phyloP scores from a whole-genome alignment of 1,284 basidiomycete species.

The Malassezia slooffiae region DNA sequence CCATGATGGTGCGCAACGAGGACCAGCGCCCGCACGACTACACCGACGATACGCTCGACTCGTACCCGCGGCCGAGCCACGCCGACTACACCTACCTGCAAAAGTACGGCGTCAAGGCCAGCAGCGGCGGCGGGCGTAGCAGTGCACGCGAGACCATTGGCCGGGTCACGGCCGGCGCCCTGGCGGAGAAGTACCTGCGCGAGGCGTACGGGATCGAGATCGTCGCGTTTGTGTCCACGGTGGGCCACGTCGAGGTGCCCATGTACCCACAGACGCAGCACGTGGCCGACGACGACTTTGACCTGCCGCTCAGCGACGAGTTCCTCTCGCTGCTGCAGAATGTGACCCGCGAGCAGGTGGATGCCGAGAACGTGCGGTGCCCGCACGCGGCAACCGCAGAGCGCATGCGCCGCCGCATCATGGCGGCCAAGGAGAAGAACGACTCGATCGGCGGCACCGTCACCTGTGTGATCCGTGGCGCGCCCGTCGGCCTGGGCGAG shows the following conservation, averaged over 20 bases:
- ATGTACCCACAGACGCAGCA: conserved; percentile 49
- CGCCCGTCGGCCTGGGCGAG: conserved; percentile 84
- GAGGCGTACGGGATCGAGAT: conserved; percentile 82
- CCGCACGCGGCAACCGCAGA: conserved; percentile 78
- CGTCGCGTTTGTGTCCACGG: conserved; percentile 90
- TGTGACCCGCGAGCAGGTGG: conserved; percentile 76
- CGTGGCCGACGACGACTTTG: conserved; percentile 57
- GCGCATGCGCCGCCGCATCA: conserved; percentile 84
- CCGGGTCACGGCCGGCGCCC: conserved; percentile 91
- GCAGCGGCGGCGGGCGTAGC: conserved; percentile 85
- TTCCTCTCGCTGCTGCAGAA: conserved; percentile 69
- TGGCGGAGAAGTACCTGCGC: conserved; percentile 91
- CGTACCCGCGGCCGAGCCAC: conserved; percentile 92
- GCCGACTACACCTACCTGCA: conserved; percentile 97
- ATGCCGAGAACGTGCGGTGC: conserved; percentile 76
- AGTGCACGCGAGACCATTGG: conserved; percentile 95
- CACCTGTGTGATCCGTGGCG: conserved; percentile 85
- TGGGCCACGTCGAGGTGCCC: conserved; percentile 75
- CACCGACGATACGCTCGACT: conserved; percentile 72
- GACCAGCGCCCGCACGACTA: conserved; percentile 98
- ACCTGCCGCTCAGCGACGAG: conserved; percentile 70
- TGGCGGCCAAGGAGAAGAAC: conserved; percentile 75
- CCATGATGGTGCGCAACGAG: conserved; percentile 88
- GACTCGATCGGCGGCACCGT: conserved; percentile 97
- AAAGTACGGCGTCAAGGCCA: conserved; percentile 95